phyloP scores from a whole-genome alignment of 495 filamentous ascomycete genomes.

The Staphylotrichum tortipilum region DNA sequence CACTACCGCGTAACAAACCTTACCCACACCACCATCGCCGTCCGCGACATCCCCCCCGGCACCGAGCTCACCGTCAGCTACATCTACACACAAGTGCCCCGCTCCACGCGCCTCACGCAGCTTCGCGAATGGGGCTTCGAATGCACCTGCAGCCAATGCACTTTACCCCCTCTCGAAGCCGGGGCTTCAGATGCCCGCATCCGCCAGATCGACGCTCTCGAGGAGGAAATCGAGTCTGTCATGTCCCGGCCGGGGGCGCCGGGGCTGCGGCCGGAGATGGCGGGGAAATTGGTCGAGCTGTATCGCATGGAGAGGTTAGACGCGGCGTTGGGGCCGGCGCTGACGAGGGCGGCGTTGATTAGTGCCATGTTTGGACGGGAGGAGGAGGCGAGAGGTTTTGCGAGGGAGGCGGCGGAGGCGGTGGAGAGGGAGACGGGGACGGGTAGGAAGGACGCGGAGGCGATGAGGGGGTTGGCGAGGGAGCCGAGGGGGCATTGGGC shows the following conservation, averaged over 20 bases:
- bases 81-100: slow-evolving; percentile 24
- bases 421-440: slow-evolving; percentile 29
- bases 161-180: slow-evolving; percentile 9
- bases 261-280: slow-evolving; percentile 25
- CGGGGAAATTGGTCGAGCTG: slow-evolving; percentile 23
- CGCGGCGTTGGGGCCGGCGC: slow-evolving; percentile 29
- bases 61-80: slow-evolving; percentile 38
- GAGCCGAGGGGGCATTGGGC: slow-evolving; percentile 24
- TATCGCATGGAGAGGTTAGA: slow-evolving; percentile 30
- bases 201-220: slow-evolving; percentile 24
- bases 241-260: slow-evolving; percentile 15
- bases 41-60: slow-evolving; percentile 29
- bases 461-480: slow-evolving; percentile 31
- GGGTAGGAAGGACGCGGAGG: slow-evolving; percentile 18
- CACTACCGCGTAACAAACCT: slow-evolving; percentile 34
- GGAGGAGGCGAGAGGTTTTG: slow-evolving; percentile 27
- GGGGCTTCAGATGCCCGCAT: slow-evolving; percentile 30
- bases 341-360: slow-evolving; percentile 36
- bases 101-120: slow-evolving; percentile 24
- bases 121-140: slow-evolving; percentile 33
- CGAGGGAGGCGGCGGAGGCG: slow-evolving; percentile 24
- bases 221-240: slow-evolving; percentile 26
- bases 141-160: slow-evolving; percentile 32
- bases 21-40: slow-evolving; percentile 33
- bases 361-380: slow-evolving; percentile 34